These are phyloP conservation scores for Hordeum marinum DNA, from an alignment of 176 grass and related monocot genomes.

Conservation along the genomic window DNA sequence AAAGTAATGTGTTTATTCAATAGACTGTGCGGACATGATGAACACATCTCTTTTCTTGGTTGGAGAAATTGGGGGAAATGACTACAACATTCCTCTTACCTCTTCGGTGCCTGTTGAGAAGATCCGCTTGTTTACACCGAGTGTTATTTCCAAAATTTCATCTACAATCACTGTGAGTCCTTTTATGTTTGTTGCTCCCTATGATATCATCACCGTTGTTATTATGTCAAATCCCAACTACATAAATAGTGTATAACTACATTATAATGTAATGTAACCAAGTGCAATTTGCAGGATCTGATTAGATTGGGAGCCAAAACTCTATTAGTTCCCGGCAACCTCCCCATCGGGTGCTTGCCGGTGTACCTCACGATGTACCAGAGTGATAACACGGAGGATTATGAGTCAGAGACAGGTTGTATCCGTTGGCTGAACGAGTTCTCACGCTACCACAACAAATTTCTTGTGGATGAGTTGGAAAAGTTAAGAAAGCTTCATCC, in stretches of 20 bases:
- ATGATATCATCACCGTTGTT: background rate
- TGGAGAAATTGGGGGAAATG: slow-evolving; percentile 90
- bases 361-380: slow-evolving; percentile 45
- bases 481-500: slow-evolving; percentile 41
- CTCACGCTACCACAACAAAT: slow-evolving; percentile 58
- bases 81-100: slow-evolving; percentile 64
- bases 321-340: slow-evolving; percentile 70
- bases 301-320: slow-evolving; percentile 59
- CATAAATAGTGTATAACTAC: background rate
- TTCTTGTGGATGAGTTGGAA: slow-evolving; percentile 41
- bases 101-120: slow-evolving; percentile 18
- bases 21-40: slow-evolving; percentile 30
- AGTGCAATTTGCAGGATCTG: slow-evolving; percentile 46
- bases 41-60: slow-evolving; percentile 56
- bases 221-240: background rate
- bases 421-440: slow-evolving; percentile 69
- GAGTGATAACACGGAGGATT: slow-evolving; percentile 42
- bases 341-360: slow-evolving; percentile 71
- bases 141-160: slow-evolving; percentile 29
- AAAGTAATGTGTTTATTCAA: background rate
- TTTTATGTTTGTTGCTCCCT: background rate
- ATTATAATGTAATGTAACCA: background rate
- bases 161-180: slow-evolving; percentile 47
- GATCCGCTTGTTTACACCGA: slow-evolving; percentile 26
- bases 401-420: slow-evolving; percentile 64